Percentiles rank a stretch among this genome's conserved stretches.
phyloP scores from a whole-genome alignment of 2,329 filamentous ascomycete genomes.

The Stachybotrys echinatus region DNA sequence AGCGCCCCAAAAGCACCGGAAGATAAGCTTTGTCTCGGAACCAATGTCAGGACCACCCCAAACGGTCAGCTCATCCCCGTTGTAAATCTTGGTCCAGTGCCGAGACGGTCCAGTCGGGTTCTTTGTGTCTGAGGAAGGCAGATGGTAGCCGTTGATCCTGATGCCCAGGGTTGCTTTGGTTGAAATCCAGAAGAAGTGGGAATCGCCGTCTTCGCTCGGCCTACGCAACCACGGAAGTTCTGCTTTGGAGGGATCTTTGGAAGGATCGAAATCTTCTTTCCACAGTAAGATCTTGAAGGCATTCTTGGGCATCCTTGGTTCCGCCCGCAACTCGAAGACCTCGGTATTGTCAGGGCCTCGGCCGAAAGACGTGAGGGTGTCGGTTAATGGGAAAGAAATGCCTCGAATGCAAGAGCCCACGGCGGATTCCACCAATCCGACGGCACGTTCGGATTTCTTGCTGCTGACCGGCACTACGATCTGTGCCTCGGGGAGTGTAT shows the following conservation, averaged over 20 bases:
- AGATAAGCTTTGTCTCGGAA: slow-evolving; percentile 40
- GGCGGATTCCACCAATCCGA: slow-evolving; percentile 64
- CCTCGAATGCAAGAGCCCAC: slow-evolving; percentile 59
- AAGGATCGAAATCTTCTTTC: slow-evolving; percentile 60
- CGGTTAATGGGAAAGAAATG: slow-evolving; percentile 60
- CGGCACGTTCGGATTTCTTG: slow-evolving; percentile 28
- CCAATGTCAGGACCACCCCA: slow-evolving; percentile 47
- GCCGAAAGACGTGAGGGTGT: slow-evolving; percentile 72
- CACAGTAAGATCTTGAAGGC: slow-evolving; percentile 76
- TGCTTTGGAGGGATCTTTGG: slow-evolving; percentile 48
- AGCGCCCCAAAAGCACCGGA: slow-evolving; percentile 52
- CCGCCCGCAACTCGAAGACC: slow-evolving; percentile 55
- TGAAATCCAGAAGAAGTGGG: slow-evolving; percentile 68
- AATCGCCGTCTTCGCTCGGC: slow-evolving; percentile 34
- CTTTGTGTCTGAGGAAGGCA: slow-evolving; percentile 52
- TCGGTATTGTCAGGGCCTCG: slow-evolving; percentile 64
- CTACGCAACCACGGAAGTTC: slow-evolving; percentile 37
- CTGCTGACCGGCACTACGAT: slow-evolving; percentile 28
- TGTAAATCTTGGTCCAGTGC: slow-evolving; percentile 65
- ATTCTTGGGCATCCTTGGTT: slow-evolving; percentile 73
- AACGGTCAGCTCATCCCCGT: slow-evolving; percentile 72
- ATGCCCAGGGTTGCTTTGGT: slow-evolving; percentile 77
- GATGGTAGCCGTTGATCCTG: slow-evolving; percentile 64
- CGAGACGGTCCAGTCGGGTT: slow-evolving; percentile 49
- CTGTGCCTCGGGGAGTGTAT: slow-evolving; percentile 30